Conservation (phyloP, 225 moss, liverwort and hornwort genomes). For the Marchantia polymorpha region DNA sequence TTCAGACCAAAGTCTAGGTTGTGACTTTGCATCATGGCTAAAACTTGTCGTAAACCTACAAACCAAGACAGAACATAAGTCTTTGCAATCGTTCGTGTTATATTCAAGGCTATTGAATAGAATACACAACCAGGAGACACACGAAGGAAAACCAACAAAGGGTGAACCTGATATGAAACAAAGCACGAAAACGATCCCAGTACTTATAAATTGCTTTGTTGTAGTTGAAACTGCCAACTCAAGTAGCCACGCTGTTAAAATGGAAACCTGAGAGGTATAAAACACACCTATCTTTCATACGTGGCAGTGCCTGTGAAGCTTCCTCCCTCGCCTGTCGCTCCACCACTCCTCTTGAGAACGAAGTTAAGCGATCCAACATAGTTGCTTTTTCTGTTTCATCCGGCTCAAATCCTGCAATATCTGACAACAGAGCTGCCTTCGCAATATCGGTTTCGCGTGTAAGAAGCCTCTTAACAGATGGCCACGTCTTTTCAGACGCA, state of each 20-base stretch:
- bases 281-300: slow-evolving; percentile 73
- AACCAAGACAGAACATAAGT: not conserved
- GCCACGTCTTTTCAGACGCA: slow-evolving; percentile 80
- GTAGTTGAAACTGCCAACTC: not conserved
- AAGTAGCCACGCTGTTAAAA: not conserved
- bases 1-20: slow-evolving; percentile 90
- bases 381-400: slow-evolving; percentile 45
- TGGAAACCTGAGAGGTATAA: not conserved
- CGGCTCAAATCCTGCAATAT: slow-evolving; percentile 67
- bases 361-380: slow-evolving; percentile 39
- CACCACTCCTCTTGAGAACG: slow-evolving; percentile 55
- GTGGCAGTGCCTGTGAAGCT: slow-evolving; percentile 66
- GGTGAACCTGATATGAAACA: too few species aligned
- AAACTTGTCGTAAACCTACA: slow-evolving; percentile 68
- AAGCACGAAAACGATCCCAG: too few species aligned
- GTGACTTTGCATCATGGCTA: slow-evolving; percentile 77
- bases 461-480: slow-evolving; percentile 57
- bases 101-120: not conserved
- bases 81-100: not conserved
- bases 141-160: not conserved
- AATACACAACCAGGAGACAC: not conserved
- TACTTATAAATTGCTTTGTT: not conserved
- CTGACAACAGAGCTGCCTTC: slow-evolving; percentile 43
- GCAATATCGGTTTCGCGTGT: slow-evolving; percentile 51
- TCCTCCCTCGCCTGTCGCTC: slow-evolving; percentile 82